Conservation (phyloP, 257 asterid genomes). For the Euphrasia confusa region DNA sequence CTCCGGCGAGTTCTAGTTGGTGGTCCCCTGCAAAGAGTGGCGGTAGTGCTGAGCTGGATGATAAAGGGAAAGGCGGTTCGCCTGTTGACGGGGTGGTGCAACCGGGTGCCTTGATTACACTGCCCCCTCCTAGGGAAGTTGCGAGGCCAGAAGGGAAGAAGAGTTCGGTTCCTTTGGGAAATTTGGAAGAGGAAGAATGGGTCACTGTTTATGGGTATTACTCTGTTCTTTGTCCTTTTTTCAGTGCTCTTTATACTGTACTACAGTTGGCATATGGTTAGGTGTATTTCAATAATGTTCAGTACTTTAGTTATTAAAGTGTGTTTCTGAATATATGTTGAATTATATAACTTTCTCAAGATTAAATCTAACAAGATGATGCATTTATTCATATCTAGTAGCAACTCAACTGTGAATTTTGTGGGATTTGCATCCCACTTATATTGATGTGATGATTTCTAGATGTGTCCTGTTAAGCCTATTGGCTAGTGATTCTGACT, state of each 20-base stretch:
- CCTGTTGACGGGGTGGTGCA: slow-evolving; percentile 94
- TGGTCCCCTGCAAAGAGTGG: slow-evolving; percentile 77
- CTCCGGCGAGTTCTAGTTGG: slow-evolving; percentile 57
- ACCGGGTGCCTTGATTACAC: slow-evolving; percentile 73
- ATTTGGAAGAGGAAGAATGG: slow-evolving; percentile 88
- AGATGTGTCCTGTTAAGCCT: background rate
- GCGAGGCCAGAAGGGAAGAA: slow-evolving; percentile 88
- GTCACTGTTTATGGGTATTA: slow-evolving; percentile 90
- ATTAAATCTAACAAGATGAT: background rate
- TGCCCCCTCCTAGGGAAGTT: slow-evolving; percentile 96
- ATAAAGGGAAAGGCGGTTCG: slow-evolving; percentile 74
- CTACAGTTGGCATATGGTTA: background rate
- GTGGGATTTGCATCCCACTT: background rate
- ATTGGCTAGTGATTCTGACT: too few relatives aligned
- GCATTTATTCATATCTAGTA: background rate
- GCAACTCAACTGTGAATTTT: background rate
- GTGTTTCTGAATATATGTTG: background rate
- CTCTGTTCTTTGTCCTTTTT: slow-evolving; percentile 4
- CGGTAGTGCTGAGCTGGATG: slow-evolving; percentile 67
- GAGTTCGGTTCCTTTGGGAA: slow-evolving; percentile 57
- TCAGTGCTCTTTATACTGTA: background rate
- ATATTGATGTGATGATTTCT: background rate
- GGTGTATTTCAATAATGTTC: background rate
- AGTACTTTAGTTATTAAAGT: background rate
- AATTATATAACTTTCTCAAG: background rate